Percentiles rank a stretch among this genome's conserved stretches.
These are phyloP conservation scores for Metroxylon sagu DNA, from an alignment of 176 grass and related monocot genomes.

Conservation along the genomic window DNA sequence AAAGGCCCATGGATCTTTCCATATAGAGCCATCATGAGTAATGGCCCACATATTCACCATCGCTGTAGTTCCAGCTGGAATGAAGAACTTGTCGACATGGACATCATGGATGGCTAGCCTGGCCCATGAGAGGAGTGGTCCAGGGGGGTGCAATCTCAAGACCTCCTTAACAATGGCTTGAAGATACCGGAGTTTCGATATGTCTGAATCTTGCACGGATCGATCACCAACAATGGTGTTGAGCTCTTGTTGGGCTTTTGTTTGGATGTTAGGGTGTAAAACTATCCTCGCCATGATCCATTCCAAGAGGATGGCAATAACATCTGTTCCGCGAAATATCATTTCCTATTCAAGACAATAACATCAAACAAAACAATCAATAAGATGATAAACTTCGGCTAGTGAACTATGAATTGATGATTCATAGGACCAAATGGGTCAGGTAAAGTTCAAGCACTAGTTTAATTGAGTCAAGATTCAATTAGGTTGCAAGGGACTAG, in stretches of 20 bases:
- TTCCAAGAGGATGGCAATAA: constrained; percentile 30
- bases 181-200: constrained; percentile 12
- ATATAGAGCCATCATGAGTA: constrained; percentile 24
- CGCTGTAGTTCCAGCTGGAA: constrained; percentile 21
- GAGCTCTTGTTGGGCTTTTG: constrained; percentile 19
- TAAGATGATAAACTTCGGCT: no score
- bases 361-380: no score
- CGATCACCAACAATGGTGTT: not conserved
- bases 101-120: constrained; percentile 10
- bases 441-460: no score
- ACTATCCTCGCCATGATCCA: constrained; percentile 34
- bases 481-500: no score
- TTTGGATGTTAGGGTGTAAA: constrained; percentile 27
- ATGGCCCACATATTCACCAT: constrained; percentile 61
- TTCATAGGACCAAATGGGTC: no score
- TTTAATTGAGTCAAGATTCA: no score
- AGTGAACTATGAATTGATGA: no score
- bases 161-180: constrained; percentile 20
- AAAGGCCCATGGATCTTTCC: constrained; percentile 32
- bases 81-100: constrained; percentile 11
- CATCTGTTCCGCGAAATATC: constrained; percentile 34
- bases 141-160: constrained; percentile 28
- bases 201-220: not conserved
- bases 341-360: constrained; percentile 21
- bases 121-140: constrained; percentile 40